phyloP scores from a whole-genome alignment of 2,329 filamentous ascomycete species.

The Rhexocercosporidium sp. region DNA sequence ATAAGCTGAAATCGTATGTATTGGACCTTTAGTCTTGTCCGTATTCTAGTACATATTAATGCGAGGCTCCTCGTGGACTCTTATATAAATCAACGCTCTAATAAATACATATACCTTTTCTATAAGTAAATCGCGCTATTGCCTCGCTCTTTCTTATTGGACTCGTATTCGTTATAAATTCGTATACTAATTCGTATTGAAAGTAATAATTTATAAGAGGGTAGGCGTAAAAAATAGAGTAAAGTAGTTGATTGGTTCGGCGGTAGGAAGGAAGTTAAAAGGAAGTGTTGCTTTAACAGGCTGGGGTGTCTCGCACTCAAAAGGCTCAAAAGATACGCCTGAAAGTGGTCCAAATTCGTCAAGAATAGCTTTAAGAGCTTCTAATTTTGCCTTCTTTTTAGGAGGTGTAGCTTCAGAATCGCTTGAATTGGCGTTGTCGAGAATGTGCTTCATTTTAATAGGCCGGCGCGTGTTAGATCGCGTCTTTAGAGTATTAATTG shows the following conservation, averaged over 20 bases:
- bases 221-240: neutral
- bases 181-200: too few relatives aligned
- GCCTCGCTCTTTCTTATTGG: too few relatives aligned
- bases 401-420: neutral
- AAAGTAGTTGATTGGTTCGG: neutral
- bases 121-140: too few relatives aligned
- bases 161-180: too few relatives aligned
- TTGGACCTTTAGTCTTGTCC: neutral
- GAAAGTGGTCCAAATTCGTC: neutral
- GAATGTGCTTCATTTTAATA: neutral
- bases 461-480: neutral
- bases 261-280: neutral
- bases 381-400: neutral
- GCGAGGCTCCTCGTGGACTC: too few relatives aligned
- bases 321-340: neutral
- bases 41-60: neutral
- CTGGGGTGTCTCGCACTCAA: neutral
- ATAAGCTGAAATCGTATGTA: neutral
- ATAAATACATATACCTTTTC: too few relatives aligned
- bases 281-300: neutral
- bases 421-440: neutral
- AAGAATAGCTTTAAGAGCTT: neutral
- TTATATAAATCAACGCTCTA: neutral
- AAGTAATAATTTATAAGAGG: too few relatives aligned
- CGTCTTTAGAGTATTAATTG: neutral